A percentile compares a stretch with the other conserved stretches of the same genome.
Evolutionary conservation across 129 eudicot species (phyloP).

Genomic region (Tanacetum coccineum): DNA sequence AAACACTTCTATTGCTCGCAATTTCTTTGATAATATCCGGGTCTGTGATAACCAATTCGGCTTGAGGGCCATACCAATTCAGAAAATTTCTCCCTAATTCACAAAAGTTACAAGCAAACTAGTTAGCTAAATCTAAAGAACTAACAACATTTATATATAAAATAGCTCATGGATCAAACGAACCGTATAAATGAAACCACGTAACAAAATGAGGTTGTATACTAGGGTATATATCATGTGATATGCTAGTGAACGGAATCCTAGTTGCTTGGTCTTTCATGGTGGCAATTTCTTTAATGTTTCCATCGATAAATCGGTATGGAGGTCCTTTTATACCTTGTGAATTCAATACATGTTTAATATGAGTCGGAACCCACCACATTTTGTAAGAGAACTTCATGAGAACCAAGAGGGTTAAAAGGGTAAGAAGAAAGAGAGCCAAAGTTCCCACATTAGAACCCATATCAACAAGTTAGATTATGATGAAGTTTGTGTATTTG

Average conservation of each 20-base stretch:
- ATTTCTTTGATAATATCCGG: slow-evolving; percentile 49
- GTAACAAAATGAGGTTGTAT: slow-evolving; percentile 40
- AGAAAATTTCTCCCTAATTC: slow-evolving; percentile 43
- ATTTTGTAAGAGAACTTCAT: slow-evolving; percentile 26
- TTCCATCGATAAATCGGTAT: slow-evolving; percentile 37
- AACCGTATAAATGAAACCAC: slow-evolving; percentile 40
- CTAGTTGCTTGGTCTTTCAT: slow-evolving; percentile 24
- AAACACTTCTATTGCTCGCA: slow-evolving; percentile 31
- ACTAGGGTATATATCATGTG: slow-evolving; percentile 36
- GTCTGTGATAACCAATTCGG: slow-evolving; percentile 46
- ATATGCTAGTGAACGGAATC: slow-evolving; percentile 15
- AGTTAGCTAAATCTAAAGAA: background rate
- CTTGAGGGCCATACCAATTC: slow-evolving; percentile 40
- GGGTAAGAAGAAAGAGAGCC: background rate
- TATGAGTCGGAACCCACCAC: slow-evolving; percentile 43
- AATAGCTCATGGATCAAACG: background rate
- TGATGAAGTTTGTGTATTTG: background rate
- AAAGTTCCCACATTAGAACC: slow-evolving; percentile 5
- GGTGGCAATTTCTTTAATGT: slow-evolving; percentile 30
- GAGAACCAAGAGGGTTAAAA: slow-evolving; percentile 4
- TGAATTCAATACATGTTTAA: slow-evolving; percentile 25
- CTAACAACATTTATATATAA: background rate
- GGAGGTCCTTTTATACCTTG: slow-evolving; percentile 49
- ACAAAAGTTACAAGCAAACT: background rate
- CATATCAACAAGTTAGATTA: slow-evolving; percentile 13